Evolutionary conservation across 2,329 filamentous ascomycete species (phyloP), one percentile per base, ranked within the genome.

Genomic region (Apiospora saccharicola): DNA sequence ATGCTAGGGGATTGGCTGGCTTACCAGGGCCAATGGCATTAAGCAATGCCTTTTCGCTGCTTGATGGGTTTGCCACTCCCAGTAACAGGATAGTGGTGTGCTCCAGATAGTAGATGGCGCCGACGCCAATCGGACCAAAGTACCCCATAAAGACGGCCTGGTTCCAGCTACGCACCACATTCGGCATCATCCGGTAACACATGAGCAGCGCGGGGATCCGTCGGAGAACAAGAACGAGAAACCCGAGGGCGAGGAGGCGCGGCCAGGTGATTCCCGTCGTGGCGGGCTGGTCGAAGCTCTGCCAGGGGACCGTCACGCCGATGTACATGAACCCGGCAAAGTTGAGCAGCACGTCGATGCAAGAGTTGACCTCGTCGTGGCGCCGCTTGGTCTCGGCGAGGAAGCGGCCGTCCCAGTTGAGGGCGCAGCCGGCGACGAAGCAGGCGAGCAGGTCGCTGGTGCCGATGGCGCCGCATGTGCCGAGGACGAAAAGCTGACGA

Each of bases 371-470:
- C 67, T 90, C 88, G 72, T 91, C 90, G 75, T 90, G 89, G 12
- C 89, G 85, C 12, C 83, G 80, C 72, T 89, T 83, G 0, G 86
- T 84, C 77, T 91, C 89, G 5, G 82, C 82, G 3, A 90, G 86
- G 75, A 88, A 91, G n/a, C 85, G 77, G 3, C 90, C 89, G 71
- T 91, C 87, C 90, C 90, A 91, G 79, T 91, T 91, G 67, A 91
- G 80, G 16, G 85, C 85, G 75, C 85, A 87, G 8, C 90, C 90
- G 0, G 90, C 89, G 3, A 88, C 83, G 72, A 90, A 90, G 77
- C 89, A 91, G 4, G 89, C 89, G 4, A 91, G 83, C 0, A 90
- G 85, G 73, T 91, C 90, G 71, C 90, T 88, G 0, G 87, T 89
- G 16, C 89, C 89, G 22, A 91, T 82, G 30, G 85, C 82, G 37